Base-by-base conservation (phyloP, 768 basidiomycete species). In the Mycena filopes region DNA sequence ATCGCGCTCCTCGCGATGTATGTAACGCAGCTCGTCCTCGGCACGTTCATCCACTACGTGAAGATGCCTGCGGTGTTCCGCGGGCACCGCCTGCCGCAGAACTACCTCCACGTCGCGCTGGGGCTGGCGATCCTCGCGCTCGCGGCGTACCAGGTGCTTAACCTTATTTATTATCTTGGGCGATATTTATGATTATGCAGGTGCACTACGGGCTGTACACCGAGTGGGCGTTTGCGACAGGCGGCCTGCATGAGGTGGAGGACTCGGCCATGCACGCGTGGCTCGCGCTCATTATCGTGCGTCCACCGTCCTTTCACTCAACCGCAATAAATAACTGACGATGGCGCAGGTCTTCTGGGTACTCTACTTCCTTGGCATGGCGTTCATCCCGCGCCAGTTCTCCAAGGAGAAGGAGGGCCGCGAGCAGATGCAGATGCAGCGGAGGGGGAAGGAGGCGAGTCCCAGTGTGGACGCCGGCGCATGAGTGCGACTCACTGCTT, bases 81-180 rank as follows among this genome's bases (percentile, higher is more conserved):
- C 66, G 79, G 78, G 55, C 70, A 74, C 74, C 75, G 89, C 29
- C 78, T 86, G 10, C 80, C 83, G 33, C 87, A 82, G 48, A 86
- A 85, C 69, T 89, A 86, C 74, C 57, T 84, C 29, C 88, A 90
- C 66, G 85, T 81, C 11, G 58, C 83, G 4, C 69, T 90, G 25
- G 89, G 89, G 2, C 72, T 89, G 9, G 74, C 77, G 0, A 89
- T 88, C 55, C 78, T 91, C 53, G 82, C 76, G 1, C 74, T 89
- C 25, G 85, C 87, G 2, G 83, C 82, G 31, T 87, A 81, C 61
- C 83, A 86, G 79, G 84, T 84, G 51, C 60, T 70, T 63, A 8
- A 29, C 41, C 36, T 45, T 49, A 40, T 8, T 10, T 18, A 20
- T 23, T 11, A 5, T 42, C 16, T 31, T 25, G 25, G 5, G 11